Base-by-base conservation (phyloP, 2,329 filamentous ascomycete species). In the Lasiodiplodia gonubiensis region DNA sequence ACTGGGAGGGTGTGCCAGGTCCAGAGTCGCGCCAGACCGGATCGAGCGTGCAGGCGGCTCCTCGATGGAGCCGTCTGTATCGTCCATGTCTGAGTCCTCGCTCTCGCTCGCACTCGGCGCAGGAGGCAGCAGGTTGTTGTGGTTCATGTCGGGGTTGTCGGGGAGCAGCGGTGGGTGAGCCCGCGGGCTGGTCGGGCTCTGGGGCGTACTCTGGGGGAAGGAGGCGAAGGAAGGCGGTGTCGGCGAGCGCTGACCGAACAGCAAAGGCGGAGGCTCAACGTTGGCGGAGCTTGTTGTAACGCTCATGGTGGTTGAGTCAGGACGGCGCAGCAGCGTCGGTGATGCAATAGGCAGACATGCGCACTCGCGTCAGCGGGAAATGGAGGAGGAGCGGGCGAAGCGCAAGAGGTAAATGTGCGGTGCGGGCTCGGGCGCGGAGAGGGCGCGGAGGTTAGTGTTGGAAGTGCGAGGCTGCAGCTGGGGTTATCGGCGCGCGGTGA, bases 191-290 rank as follows among this genome's bases (percentile, higher is more conserved):
- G 39, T 68, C 30, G 59, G 59, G 37, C 66, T 67, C 35, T 67
- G 66, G 11, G 66, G 42, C 67, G 64, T 74, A 59, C 42, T 67
- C 27, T 73, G 76, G 35, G 74, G 71, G 35, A 75, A 74, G 51
- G 71, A 74, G 51, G 74, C 72, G 68, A 78, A 77, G 57, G 75
- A 69, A 39, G 75, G 75, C 21, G 77, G 74, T 35, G 76, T 72
- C 39, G 76, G 73, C 18, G 73, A 71, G 51, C 67, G 63, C 66
- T 76, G 76, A 70, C 70, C 72, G 71, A 80, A 79, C 68, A 79
- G 75, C 60, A 78, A 71, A 65, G 77, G 75, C 55, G 74, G 75
- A 48, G 74, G 73, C 69, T 80, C 78, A 57, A 79, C 72, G 72
- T 73, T 70, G 27, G 71, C 64, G 53, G 70, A 69, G 64, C 70